These are phyloP conservation scores for Aspergillus fischeri DNA, from an alignment of 2,329 filamentous ascomycete species.

Conservation along the genomic window DNA sequence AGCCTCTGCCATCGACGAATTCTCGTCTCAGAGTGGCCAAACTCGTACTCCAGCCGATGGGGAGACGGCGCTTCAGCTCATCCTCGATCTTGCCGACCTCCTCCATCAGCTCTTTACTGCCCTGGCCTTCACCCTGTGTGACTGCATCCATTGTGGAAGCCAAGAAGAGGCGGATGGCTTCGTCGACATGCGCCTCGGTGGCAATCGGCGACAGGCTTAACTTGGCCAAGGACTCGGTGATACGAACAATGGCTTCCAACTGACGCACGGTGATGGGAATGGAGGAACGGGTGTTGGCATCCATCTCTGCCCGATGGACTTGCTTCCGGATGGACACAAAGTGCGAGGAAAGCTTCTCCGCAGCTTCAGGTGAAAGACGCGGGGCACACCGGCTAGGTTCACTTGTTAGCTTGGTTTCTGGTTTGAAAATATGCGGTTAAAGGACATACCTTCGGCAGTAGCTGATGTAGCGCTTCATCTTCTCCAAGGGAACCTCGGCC, in stretches of 20 bases:
- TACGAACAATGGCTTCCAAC: conserved; percentile 93
- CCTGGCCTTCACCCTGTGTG: conserved; percentile 78
- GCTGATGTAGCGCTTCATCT: conserved; percentile 95
- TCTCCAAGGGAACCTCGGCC: conserved; percentile 87
- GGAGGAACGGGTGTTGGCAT: conserved; percentile 83
- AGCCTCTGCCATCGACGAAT: conserved; percentile 88
- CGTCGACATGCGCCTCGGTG: conserved; percentile 88
- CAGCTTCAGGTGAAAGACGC: conserved; percentile 80
- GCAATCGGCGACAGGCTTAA: conserved; percentile 80
- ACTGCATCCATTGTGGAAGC: conserved; percentile 98
- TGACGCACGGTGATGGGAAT: conserved; percentile 98
- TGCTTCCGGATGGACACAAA: conserved; percentile 95
- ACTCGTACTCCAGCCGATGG: conserved; percentile 94
- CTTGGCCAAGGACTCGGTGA: conserved; percentile 93
- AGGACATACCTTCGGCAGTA: conserved; percentile 87
- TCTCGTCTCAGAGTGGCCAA: conserved; percentile 80
- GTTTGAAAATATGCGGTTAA: not conserved
- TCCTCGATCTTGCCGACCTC: conserved; percentile 83
- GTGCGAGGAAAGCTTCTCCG: conserved; percentile 93
- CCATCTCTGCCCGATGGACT: conserved; percentile 84
- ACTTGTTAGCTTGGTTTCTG: conserved; percentile 11
- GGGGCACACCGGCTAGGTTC: conserved; percentile 75
- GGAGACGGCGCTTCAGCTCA: conserved; percentile 79
- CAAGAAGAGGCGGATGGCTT: conserved; percentile 94
- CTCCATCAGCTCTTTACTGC: conserved; percentile 83